Base-by-base conservation (phyloP, 2,329 filamentous ascomycete genomes). In the Fusarium sp. region DNA sequence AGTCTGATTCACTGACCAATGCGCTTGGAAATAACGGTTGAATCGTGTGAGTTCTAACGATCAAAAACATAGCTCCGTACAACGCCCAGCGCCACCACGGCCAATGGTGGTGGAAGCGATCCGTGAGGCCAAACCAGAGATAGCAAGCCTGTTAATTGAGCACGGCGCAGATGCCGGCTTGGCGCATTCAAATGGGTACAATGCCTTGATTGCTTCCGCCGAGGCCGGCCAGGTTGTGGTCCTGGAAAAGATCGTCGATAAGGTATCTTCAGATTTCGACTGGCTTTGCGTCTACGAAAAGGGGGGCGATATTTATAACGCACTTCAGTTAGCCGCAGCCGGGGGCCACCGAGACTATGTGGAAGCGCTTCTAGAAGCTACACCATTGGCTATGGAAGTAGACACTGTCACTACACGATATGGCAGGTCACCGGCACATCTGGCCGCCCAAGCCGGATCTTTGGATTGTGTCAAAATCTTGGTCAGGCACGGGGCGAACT, bases 271-370 rank as follows among this genome's bases (percentile, higher is more conserved):
- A 5, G 9, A 41, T 7, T 70, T 71, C 3, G 35, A 67, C 32
- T 71, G 69, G 69, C 8, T 36, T 1, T 48, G 43, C 19, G 7
- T 48, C 8, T 62, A 49, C 11, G 29, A 59, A 9, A 32, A 64
- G 3, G 46, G 54, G 5, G 40, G 50, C 2, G 52, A 51, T 25
- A 57, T 55, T 9, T 69, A 61, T 28, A 70, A 68, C 24, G 60
- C 65, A 6, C 45, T 71, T 10, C 69, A 71, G 29, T 53, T 71
- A 31, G 69, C 69, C 9, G 67, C 69, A 35, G 45, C 45, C 3
- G 44, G 61, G 2, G 58, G 64, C 0, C 60, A 57, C 31, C 34
- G 57, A 22, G 43, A 64, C 44, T 12, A 47, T 28, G 10, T 71
- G 35, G 57, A 51, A 11, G 25, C 53, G 0, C 57, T 71, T 3